phyloP scores from a whole-genome alignment of 2,329 filamentous ascomycete genomes.

The Lojkania enalia region DNA sequence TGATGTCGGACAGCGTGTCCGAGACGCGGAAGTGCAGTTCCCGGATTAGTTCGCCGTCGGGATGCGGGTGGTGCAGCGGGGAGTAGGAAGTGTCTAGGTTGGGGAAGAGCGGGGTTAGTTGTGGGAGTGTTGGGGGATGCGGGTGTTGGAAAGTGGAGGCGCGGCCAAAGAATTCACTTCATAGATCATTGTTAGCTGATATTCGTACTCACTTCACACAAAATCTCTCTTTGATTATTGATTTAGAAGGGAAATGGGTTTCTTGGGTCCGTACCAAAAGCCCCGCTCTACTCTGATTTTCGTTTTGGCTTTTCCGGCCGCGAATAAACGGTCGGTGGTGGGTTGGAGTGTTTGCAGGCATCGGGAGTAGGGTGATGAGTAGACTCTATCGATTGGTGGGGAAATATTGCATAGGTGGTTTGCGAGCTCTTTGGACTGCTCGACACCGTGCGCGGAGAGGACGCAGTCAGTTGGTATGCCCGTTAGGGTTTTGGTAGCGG shows the following conservation, averaged over 20 bases:
- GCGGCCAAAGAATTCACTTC: constrained; percentile 89
- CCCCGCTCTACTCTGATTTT: constrained; percentile 58
- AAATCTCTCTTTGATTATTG: background rate
- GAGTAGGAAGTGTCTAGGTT: constrained; percentile 60
- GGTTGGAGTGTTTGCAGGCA: constrained; percentile 47
- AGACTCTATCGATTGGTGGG: constrained; percentile 74
- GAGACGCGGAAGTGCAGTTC: constrained; percentile 81
- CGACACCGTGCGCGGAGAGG: constrained; percentile 82
- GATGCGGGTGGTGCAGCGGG: constrained; percentile 68
- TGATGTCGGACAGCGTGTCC: constrained; percentile 68
- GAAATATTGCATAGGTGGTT: constrained; percentile 63
- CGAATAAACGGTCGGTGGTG: constrained; percentile 39
- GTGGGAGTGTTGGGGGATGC: constrained; percentile 65
- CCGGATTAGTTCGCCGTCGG: constrained; percentile 76
- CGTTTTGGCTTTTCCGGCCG: constrained; percentile 35
- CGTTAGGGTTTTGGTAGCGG: constrained; percentile 72
- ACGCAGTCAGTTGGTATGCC: constrained; percentile 86
- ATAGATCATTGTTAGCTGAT: constrained; percentile 38
- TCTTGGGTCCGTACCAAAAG: constrained; percentile 53
- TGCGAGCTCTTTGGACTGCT: constrained; percentile 78
- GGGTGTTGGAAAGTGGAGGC: constrained; percentile 83
- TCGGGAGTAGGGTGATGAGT: constrained; percentile 56
- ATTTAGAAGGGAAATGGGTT: background rate
- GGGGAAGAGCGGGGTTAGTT: constrained; percentile 70
- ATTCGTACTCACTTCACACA: constrained; percentile 50